Evolutionary conservation across 805 yeast genomes (phyloP).

Genomic region (Teunomyces stri): DNA sequence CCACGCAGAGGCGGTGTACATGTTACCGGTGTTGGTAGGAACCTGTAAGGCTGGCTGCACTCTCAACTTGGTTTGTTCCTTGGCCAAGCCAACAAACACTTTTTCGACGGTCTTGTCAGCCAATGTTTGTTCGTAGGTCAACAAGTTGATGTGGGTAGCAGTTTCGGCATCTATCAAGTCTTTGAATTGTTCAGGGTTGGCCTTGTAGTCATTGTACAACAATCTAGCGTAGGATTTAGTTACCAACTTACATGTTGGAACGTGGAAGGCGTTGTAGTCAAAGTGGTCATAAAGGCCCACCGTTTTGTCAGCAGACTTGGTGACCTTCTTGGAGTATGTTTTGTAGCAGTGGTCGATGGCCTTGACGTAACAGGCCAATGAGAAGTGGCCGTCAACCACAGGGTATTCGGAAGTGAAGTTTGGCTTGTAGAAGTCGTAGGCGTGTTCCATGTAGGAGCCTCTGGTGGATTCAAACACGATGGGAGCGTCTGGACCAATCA

Average conservation of each 20-base stretch:
- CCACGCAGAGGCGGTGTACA: conserved; percentile 94
- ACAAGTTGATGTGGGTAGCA: conserved; percentile 46
- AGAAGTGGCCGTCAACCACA: conserved; percentile 94
- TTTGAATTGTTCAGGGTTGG: conserved; percentile 60
- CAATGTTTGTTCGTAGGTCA: conserved; percentile 74
- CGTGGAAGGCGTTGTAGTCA: conserved; percentile 95
- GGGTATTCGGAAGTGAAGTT: conserved; percentile 96
- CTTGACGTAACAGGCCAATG: conserved; percentile 88
- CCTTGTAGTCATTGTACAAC: conserved; percentile 80
- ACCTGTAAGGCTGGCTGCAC: conserved; percentile 79
- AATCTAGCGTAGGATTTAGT: conserved; percentile 90
- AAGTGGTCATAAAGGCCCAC: conserved; percentile 69
- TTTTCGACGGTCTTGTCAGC: conserved; percentile 82
- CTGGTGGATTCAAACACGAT: conserved; percentile 84
- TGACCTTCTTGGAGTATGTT: conserved; percentile 71
- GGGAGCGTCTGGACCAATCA: conserved; percentile 98
- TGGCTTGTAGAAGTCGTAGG: conserved; percentile 97
- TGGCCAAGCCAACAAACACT: conserved; percentile 74
- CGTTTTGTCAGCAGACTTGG: conserved; percentile 44
- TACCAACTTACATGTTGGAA: conserved; percentile 95
- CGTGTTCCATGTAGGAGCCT: conserved; percentile 95
- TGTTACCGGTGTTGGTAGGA: conserved; percentile 96
- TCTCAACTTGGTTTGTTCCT: conserved; percentile 62
- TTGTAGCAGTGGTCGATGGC: conserved; percentile 88
- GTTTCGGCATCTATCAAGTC: conserved; percentile 46